phyloP scores from a whole-genome alignment of 208 protist genomes.

The Entamoeba histolytica region DNA sequence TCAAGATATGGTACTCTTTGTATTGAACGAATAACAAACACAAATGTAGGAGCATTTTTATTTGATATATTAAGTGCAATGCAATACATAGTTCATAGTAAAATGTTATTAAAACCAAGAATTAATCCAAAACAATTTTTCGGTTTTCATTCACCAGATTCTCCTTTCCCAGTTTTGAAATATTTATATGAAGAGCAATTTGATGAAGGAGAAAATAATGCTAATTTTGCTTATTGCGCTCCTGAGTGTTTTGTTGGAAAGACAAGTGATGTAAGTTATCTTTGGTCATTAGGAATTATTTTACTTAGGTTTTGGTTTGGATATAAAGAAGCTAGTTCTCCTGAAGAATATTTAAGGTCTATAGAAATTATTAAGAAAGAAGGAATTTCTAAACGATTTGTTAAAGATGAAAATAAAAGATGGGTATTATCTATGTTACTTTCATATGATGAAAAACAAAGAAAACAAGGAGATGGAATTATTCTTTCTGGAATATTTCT shows the following conservation, averaged over 20 bases:
- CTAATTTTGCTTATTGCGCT: background rate
- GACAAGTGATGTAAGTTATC: background rate
- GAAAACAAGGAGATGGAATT: no score
- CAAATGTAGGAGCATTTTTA: background rate
- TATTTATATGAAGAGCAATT: background rate
- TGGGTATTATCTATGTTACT: no score
- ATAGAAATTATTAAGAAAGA: no score
- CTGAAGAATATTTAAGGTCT: background rate
- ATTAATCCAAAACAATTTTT: background rate
- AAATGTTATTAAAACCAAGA: background rate
- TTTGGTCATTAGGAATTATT: background rate
- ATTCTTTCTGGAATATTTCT: no score
- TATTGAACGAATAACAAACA: background rate
- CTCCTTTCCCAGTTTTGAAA: background rate
- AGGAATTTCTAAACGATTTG: no score
- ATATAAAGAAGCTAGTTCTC: background rate
- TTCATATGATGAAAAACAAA: no score
- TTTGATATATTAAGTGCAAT: background rate
- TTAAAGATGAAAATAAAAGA: no score
- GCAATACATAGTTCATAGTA: background rate
- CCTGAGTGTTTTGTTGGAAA: background rate
- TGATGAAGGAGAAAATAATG: background rate
- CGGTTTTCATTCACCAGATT: background rate
- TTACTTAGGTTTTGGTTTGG: background rate
- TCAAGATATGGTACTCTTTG: background rate